Conservation (phyloP, 2,329 filamentous ascomycete genomes). For the Davidsoniella australis region DNA sequence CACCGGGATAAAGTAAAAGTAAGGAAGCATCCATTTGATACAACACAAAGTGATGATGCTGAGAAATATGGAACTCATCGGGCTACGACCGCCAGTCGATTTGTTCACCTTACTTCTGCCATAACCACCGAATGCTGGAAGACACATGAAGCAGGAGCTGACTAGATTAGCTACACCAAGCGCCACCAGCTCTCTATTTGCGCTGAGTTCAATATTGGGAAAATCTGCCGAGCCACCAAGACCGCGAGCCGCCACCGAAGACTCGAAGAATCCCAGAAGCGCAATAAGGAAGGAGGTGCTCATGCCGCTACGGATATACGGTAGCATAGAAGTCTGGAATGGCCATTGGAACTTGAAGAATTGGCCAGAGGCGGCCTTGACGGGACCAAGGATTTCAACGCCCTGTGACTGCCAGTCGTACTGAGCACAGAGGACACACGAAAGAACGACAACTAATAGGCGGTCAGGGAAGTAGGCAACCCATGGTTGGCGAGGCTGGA, state of each 20-base stretch:
- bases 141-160: constrained; percentile 76
- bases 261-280: constrained; percentile 95
- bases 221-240: constrained; percentile 55
- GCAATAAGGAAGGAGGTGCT: constrained; percentile 87
- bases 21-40: constrained; percentile 68
- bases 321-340: constrained; percentile 58
- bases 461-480: constrained; percentile 87
- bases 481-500: constrained; percentile 62
- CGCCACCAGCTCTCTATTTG: constrained; percentile 86
- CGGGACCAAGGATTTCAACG: constrained; percentile 66
- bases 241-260: constrained; percentile 86
- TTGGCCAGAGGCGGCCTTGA: constrained; percentile 56
- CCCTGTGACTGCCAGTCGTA: constrained; percentile 66
- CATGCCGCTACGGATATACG: constrained; percentile 71
- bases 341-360: constrained; percentile 74
- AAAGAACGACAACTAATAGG: constrained; percentile 73
- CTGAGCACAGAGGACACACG: constrained; percentile 60
- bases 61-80: constrained; percentile 82
- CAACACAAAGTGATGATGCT: constrained; percentile 67
- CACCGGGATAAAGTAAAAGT: constrained; percentile 91
- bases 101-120: constrained; percentile 90
- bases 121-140: constrained; percentile 92
- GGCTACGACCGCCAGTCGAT: constrained; percentile 77
- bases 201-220: constrained; percentile 64
- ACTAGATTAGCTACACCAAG: constrained; percentile 82